Base-by-base conservation (phyloP, 2,329 filamentous ascomycete species). In the Beauveria brongniartii region DNA sequence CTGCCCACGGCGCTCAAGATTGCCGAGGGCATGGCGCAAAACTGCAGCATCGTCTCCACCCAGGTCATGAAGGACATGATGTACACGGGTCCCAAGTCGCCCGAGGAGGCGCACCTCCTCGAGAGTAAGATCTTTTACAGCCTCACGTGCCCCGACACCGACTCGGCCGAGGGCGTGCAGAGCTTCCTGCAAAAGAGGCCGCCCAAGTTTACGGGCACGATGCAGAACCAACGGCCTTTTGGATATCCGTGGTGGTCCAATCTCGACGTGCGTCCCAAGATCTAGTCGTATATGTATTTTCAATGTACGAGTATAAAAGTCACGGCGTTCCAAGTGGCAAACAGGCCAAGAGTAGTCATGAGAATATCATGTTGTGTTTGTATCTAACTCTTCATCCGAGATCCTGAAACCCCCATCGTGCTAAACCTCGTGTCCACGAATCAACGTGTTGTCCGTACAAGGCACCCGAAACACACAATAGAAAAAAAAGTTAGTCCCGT, bases 11-110 rank as follows among this genome's bases (percentile, higher is more conserved):
- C 88, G 10, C 73, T 92, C 46, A 82, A 82, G 67, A 74, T 91
- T 30, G 88, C 89, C 1, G 78, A 79, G 24, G 87, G 90, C 57
- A 81, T 91, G 50, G 86, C 83, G 1, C 74, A 75, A 66, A 89
- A 90, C 66, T 86, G 86, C 28, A 89, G 86, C 66, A 74, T 75
- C 1, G 82, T 91, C 30, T 82, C 84, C 30, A 83, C 82, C 9
- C 79, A 82, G 64, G 68, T 91, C 61, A 91, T 90, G 82, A 82
- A 83, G 68, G 88, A 91, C 67, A 72, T 92, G 76, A 86, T 92
- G 77, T 90, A 81, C 66, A 75, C 83, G 34, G 79, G 80, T 41
- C 76, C 79, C 0, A 77, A 74, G 20, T 83, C 79, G 24, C 82
- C 88, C 0, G 89, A 92, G 74, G 86, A 79, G 55, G 83, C 88